These are phyloP conservation scores for Excoecaria cochinchinensis DNA, from an alignment of 345 rosid species.

Conservation along the genomic window DNA sequence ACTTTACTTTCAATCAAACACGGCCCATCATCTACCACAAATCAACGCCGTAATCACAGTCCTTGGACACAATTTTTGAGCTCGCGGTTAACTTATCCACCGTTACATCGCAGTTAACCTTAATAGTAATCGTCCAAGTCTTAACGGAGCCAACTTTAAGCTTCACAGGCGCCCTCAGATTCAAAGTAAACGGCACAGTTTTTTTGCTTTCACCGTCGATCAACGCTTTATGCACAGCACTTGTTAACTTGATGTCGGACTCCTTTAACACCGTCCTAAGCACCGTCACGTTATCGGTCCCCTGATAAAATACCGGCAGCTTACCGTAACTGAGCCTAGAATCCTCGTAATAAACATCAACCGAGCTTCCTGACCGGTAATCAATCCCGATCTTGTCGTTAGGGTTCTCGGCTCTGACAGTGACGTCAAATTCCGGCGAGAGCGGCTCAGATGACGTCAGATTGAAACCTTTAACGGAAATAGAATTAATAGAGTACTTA, in stretches of 20 bases:
- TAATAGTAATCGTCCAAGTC: conserved; percentile 69
- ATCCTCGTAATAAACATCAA: conserved; percentile 38
- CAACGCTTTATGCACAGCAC: conserved; percentile 27
- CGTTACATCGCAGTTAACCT: conserved; percentile 63
- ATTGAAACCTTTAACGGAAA: conserved; percentile 56
- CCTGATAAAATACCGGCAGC: conserved; percentile 56
- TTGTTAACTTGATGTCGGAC: conserved; percentile 41
- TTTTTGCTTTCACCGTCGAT: conserved; percentile 25
- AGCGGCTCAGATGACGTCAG: conserved; percentile 39
- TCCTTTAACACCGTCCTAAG: conserved; percentile 48
- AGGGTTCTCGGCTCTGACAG: too few relatives aligned
- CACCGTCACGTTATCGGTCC: conserved; percentile 55
- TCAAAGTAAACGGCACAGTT: conserved; percentile 54
- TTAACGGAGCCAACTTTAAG: conserved; percentile 64
- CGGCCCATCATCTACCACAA: conserved; percentile 41
- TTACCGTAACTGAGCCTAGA: conserved; percentile 44
- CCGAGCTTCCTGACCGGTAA: conserved; percentile 48
- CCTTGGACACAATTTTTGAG: conserved; percentile 46
- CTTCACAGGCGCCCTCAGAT: conserved; percentile 57
- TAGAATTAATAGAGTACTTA: conserved; percentile 45
- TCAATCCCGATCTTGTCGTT: conserved; percentile 64
- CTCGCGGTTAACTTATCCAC: conserved; percentile 64
- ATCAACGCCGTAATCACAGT: conserved; percentile 59
- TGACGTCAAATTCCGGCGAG: too few relatives aligned
- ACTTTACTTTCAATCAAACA: conserved; percentile 5